Conservation (phyloP, 805 yeast genomes). For the Metschnikowia hibisci region DNA sequence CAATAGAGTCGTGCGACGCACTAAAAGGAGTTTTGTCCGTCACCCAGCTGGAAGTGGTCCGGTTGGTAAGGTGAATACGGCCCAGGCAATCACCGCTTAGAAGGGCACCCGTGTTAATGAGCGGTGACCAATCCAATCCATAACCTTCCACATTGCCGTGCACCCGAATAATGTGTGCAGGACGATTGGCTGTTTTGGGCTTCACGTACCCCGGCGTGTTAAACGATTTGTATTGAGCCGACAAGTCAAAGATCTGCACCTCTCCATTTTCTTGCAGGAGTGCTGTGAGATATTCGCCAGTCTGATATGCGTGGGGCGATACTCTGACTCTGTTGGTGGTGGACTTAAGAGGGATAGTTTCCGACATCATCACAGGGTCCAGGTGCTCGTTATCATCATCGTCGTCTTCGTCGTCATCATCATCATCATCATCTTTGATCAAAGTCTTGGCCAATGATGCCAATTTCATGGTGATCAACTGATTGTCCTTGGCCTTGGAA, state of each 20-base stretch:
- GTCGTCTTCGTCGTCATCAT: slow-evolving; percentile 68
- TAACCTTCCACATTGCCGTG: slow-evolving; percentile 98
- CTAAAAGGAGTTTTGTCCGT: slow-evolving; percentile 81
- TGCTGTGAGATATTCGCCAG: slow-evolving; percentile 84
- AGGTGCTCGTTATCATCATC: slow-evolving; percentile 62
- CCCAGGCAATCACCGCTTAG: slow-evolving; percentile 90
- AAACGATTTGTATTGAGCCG: slow-evolving; percentile 75
- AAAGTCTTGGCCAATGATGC: slow-evolving; percentile 80
- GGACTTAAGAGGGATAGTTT: slow-evolving; percentile 67
- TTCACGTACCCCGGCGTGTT: slow-evolving; percentile 83
- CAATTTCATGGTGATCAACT: slow-evolving; percentile 77
- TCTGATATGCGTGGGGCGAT: slow-evolving; percentile 66
- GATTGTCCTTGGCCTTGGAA: slow-evolving; percentile 78
- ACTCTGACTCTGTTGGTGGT: slow-evolving; percentile 89
- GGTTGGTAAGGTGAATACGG: slow-evolving; percentile 69
- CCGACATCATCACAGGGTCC: slow-evolving; percentile 87
- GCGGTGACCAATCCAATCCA: slow-evolving; percentile 95
- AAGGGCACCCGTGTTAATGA: slow-evolving; percentile 71
- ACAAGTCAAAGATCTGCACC: slow-evolving; percentile 76
- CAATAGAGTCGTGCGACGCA: slow-evolving; percentile 73
- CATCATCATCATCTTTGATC: slow-evolving; percentile 78
- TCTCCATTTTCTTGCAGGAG: slow-evolving; percentile 89
- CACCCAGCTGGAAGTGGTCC: slow-evolving; percentile 75
- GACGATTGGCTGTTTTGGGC: slow-evolving; percentile 73
- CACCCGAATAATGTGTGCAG: slow-evolving; percentile 71